Base-by-base conservation (phyloP, 176 grass and related monocot species). In the Echinochloa phyllopogon region DNA sequence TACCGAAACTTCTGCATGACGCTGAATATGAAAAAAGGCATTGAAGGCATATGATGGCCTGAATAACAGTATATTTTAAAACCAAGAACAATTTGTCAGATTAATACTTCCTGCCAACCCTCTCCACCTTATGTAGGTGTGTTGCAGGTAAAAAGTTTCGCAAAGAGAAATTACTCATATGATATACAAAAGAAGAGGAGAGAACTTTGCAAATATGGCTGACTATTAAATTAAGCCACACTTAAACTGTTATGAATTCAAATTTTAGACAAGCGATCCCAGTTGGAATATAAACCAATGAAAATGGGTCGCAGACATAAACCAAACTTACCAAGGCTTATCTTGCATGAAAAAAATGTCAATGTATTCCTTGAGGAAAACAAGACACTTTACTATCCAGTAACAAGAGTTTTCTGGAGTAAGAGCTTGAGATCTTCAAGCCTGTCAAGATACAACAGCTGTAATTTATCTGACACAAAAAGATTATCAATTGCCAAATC, bases 341-440 rank as follows among this genome's bases (percentile, higher is more conserved):
- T 65, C 37, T 18, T 55, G 17, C 79, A 75, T 36, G 21, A 63
- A 74, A 14, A 76, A 84, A 63, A 44, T 55, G 36, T 49, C 53
- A 61, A 55, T 77, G 62, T 65, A 69, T 93, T 50, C 61, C 45
- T 74, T 65, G 42, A 82, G 72, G 18, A 79, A 79, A 88, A 48
- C 57, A 80, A 37, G 36, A 38, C 24, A 10, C 27, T 82, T 86
- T 40, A 58, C 87, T 88, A 87, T 78, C 75, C 91, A 78, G 93
- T 77, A 85, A 92, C 83, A n/a, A 92, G 51, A 77, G 93, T 83
- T 90, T 89, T 88, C 88, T 95, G 87, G 48, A 98, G 90, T 81
- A 98, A 86, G 58, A 83, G 65, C 74, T 90, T 95, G 56, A 95
- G 93, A 69, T 95, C 96, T 10, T 95, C 87, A 72, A 98, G 93